Evolutionary conservation across 2,329 filamentous ascomycete species (phyloP).

Genomic region (Cadophora luteo-olivacea): DNA sequence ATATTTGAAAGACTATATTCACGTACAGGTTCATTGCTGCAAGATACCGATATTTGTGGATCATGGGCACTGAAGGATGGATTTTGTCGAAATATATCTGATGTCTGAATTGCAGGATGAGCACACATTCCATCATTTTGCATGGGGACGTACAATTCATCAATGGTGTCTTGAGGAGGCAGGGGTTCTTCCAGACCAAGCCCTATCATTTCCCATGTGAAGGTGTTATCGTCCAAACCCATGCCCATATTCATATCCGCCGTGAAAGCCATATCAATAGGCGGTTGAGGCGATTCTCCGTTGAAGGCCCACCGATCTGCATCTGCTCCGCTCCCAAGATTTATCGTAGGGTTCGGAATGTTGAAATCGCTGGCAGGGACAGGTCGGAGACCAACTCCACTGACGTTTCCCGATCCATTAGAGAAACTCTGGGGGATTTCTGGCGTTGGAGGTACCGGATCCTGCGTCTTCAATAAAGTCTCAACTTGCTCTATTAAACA

Average conservation of each 20-base stretch:
- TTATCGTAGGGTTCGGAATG: slow-evolving; percentile 51
- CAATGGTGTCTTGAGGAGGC: slow-evolving; percentile 71
- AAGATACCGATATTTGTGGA: slow-evolving; percentile 86
- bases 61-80: slow-evolving; percentile 84
- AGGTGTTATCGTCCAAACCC: slow-evolving; percentile 59
- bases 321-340: slow-evolving; percentile 57
- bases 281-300: slow-evolving; percentile 55
- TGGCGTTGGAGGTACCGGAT: slow-evolving; percentile 48
- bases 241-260: slow-evolving; percentile 54
- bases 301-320: slow-evolving; percentile 61
- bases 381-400: slow-evolving; percentile 34
- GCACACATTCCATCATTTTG: slow-evolving; percentile 16
- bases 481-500: slow-evolving; percentile 81
- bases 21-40: slow-evolving; percentile 82
- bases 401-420: slow-evolving; percentile 30
- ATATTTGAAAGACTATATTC: background rate
- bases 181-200: slow-evolving; percentile 74
- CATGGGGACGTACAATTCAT: slow-evolving; percentile 71
- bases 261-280: slow-evolving; percentile 62
- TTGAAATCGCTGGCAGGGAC: slow-evolving; percentile 48
- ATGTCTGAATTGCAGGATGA: slow-evolving; percentile 57
- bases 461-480: slow-evolving; percentile 84
- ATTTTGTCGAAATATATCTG: slow-evolving; percentile 91
- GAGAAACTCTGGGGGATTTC: slow-evolving; percentile 35
- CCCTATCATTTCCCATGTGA: slow-evolving; percentile 84